Evolutionary conservation across 2,329 filamentous ascomycete genomes (phyloP).

Genomic region (Tolypocladium endophyticum): DNA sequence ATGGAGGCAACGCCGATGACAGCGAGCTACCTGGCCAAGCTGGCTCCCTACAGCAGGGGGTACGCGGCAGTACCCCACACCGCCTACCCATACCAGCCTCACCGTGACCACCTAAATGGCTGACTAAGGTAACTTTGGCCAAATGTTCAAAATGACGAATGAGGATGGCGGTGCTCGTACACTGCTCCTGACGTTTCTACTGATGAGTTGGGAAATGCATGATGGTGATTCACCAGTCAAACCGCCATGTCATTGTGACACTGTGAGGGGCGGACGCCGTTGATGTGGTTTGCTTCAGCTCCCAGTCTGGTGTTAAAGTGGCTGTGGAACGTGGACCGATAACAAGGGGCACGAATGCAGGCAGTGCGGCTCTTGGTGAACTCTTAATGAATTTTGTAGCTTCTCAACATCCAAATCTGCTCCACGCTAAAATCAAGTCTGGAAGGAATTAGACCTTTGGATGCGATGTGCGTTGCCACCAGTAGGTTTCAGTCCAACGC

Average conservation of each 20-base stretch:
- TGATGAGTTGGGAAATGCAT: neutral
- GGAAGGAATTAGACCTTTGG: neutral
- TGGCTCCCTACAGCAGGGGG: neutral
- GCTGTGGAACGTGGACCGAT: neutral
- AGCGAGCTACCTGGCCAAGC: neutral
- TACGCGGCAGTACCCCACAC: conserved; percentile 4
- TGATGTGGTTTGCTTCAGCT: neutral
- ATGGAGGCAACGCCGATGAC: neutral
- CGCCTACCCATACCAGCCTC: neutral
- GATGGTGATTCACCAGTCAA: neutral
- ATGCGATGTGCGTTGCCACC: too few relatives aligned
- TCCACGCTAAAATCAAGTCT: too few relatives aligned
- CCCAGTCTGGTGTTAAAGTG: neutral
- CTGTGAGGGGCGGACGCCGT: neutral
- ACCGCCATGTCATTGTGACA: neutral
- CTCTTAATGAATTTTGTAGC: neutral
- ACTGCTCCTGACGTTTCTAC: neutral
- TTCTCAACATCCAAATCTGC: neutral
- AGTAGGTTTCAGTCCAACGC: neutral
- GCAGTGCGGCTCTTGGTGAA: neutral
- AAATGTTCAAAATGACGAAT: neutral
- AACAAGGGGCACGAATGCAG: neutral
- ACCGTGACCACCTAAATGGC: neutral
- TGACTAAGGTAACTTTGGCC: neutral
- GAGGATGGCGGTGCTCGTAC: neutral